Conservation (phyloP, 2,329 filamentous ascomycete species). For the Mycosphaerella sp. region DNA sequence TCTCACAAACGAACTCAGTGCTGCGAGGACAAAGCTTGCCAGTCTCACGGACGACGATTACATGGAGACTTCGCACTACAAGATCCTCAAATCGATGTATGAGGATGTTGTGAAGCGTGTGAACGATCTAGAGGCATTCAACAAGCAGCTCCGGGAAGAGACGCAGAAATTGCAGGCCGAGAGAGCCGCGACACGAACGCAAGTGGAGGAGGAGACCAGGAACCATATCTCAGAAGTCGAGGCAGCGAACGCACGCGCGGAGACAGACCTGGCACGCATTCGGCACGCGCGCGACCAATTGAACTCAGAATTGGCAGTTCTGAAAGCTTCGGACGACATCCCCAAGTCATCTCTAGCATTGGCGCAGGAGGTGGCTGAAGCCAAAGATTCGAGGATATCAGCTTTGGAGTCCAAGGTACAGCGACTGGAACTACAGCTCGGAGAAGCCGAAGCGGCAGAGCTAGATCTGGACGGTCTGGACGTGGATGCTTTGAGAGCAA, state of each 20-base stretch:
- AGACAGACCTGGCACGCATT: conserved; percentile 80
- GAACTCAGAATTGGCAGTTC: conserved; percentile 69
- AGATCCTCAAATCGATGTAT: conserved; percentile 79
- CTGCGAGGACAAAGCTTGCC: conserved; percentile 60
- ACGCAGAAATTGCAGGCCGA: conserved; percentile 80
- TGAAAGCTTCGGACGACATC: conserved; percentile 73
- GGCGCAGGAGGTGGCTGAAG: conserved; percentile 70
- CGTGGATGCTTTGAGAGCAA: conserved; percentile 64
- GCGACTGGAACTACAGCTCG: conserved; percentile 55
- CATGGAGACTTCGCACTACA: conserved; percentile 86
- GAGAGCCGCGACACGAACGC: conserved; percentile 69
- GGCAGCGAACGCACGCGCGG: conserved; percentile 69
- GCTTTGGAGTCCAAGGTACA: conserved; percentile 78
- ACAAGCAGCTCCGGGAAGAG: conserved; percentile 76
- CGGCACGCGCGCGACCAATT: conserved; percentile 79
- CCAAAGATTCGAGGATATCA: conserved; percentile 71
- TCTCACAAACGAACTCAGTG: conserved; percentile 70
- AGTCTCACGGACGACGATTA: conserved; percentile 87
- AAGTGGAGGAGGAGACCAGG: conserved; percentile 75
- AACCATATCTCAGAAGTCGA: conserved; percentile 69
- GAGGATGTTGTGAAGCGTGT: conserved; percentile 89
- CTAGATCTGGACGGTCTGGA: conserved; percentile 52
- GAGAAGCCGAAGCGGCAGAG: conserved; percentile 37
- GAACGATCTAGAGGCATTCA: conserved; percentile 84
- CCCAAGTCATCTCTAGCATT: conserved; percentile 63